Evolutionary conservation across 345 rosid genomes (phyloP), one percentile per base, ranked within the genome.

Genomic region (Lenwebbia sp.): DNA sequence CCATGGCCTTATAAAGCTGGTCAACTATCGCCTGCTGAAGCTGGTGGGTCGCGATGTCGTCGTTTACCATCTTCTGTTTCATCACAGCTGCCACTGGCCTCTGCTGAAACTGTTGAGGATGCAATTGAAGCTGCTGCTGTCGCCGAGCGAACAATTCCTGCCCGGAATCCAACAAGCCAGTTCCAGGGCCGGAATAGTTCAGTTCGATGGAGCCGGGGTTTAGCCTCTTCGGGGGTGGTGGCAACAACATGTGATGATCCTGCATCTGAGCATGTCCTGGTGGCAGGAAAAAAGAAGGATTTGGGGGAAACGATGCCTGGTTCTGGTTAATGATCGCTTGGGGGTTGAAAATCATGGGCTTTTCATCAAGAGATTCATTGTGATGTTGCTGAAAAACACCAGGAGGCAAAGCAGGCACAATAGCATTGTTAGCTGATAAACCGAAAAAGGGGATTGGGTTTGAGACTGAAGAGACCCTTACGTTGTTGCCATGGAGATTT

Each of bases 1-100:
- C 99, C 90, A 95, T 93, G 70, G 96, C 95, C 93, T 95, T 94
- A 90, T 91, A 94, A 76, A 97, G 90, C 89, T 94, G 98, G 90
- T 94, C 95, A 58, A 92, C 90, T 86, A 94, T 88, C 58, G 94
- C 91, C 88, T 94, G 93, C 86, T 95, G 92, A 90, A 91, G 91
- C 93, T 93, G 98, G 82, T 94, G 95, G 86, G 90, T 91, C 82
- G 89, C 91, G 89, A 89, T 84, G 90, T 90, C 93, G 26, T 92
- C 93, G 13, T 60, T 83, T 70, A 82, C 88, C 82, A 88, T 86
- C 84, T 88, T 91, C 85, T 91, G 93, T 86, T 91, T 91, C 84
- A 83, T 87, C 85, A 84, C 83, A 41, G 83, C 86, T 75, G 88
- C 87, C 83, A 56, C 83, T 14, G 91, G 89, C 82, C 85, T 86